A percentile compares a stretch with the other conserved stretches of the same genome.
phyloP scores from a whole-genome alignment of 1,139 yeast genomes.

The Blastobotrys serpentis region DNA sequence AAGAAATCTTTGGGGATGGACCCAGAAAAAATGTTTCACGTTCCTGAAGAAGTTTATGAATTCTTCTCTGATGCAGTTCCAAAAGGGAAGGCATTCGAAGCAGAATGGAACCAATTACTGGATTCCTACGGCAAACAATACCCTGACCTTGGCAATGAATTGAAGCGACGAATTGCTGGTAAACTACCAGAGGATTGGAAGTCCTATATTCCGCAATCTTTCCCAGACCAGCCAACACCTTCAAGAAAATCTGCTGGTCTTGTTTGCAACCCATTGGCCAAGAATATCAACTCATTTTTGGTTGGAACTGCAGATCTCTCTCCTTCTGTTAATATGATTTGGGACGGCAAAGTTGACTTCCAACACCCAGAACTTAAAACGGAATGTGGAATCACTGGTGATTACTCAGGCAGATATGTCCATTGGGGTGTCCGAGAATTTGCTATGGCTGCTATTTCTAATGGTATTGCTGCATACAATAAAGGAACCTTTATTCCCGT shows the following conservation, averaged over 20 bases:
- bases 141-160: slow-evolving; percentile 70
- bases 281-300: slow-evolving; percentile 67
- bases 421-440: slow-evolving; percentile 43
- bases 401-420: slow-evolving; percentile 48
- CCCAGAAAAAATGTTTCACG: slow-evolving; percentile 65
- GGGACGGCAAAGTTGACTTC: slow-evolving; percentile 7
- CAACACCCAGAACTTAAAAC: slow-evolving; percentile 2
- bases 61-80: slow-evolving; percentile 55
- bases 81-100: slow-evolving; percentile 55
- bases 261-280: slow-evolving; percentile 58
- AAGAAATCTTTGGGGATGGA: slow-evolving; percentile 68
- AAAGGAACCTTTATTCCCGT: slow-evolving; percentile 41
- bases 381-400: not conserved
- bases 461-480: slow-evolving; percentile 42
- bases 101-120: slow-evolving; percentile 63
- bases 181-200: slow-evolving; percentile 67
- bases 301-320: slow-evolving; percentile 93
- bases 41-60: slow-evolving; percentile 74
- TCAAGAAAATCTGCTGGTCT: slow-evolving; percentile 84
- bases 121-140: slow-evolving; percentile 57
- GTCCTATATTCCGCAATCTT: not conserved
- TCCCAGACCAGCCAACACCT: slow-evolving; percentile 41
- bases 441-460: slow-evolving; percentile 42
- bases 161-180: slow-evolving; percentile 37
- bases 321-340: slow-evolving; percentile 5